These are phyloP conservation scores for Talaromyces marneffei DNA, from an alignment of 2,329 filamentous ascomycete genomes.

Conservation along the genomic window DNA sequence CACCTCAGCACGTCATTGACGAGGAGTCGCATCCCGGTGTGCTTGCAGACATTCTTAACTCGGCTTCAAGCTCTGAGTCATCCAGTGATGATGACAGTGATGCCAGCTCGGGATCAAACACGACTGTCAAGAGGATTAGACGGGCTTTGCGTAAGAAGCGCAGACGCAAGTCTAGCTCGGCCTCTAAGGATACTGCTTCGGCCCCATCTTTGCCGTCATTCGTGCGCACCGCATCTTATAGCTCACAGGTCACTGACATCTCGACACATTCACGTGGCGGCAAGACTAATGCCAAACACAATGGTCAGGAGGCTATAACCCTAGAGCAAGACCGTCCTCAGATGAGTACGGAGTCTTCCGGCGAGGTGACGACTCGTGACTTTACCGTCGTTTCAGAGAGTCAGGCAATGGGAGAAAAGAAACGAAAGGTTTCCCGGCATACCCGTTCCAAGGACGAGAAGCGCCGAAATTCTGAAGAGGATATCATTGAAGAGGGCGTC, in stretches of 20 bases:
- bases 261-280: conserved; percentile 25
- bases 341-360: conserved; percentile 12
- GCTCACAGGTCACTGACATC: conserved; percentile 18
- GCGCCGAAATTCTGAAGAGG: conserved; percentile 4
- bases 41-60: conserved; percentile 70
- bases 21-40: conserved; percentile 79
- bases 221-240: conserved; percentile 35
- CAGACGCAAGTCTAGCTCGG: conserved; percentile 67
- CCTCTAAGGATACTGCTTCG: conserved; percentile 56
- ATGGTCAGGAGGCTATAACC: conserved; percentile 51
- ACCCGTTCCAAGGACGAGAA: conserved; percentile 28
- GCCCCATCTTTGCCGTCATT: conserved; percentile 38
- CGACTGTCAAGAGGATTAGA: conserved; percentile 65
- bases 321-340: conserved; percentile 31
- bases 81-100: conserved; percentile 57
- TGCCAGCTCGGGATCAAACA: conserved; percentile 57
- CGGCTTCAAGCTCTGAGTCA: conserved; percentile 50
- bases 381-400: conserved; percentile 33
- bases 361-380: conserved; percentile 37
- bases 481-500: conserved; percentile 9
- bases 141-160: conserved; percentile 62
- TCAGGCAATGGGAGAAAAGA: conserved; percentile 11
- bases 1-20: conserved; percentile 81
- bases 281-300: conserved; percentile 34
- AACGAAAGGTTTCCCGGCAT: conserved; percentile 18